phyloP scores from a whole-genome alignment of 257 asterid genomes.

The Solanum bulbocastanum region DNA sequence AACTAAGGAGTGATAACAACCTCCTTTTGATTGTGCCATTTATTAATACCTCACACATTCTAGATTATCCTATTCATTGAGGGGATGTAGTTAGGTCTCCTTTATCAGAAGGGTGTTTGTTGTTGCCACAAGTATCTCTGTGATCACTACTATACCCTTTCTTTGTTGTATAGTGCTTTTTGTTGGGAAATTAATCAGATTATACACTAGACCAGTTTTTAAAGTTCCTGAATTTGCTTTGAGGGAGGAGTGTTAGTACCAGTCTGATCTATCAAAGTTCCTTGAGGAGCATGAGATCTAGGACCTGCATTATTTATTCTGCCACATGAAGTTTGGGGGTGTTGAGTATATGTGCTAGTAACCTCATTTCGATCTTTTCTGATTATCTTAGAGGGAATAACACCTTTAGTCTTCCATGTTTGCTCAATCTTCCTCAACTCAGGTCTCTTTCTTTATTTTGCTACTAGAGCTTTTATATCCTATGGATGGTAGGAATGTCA shows the following conservation, averaged over 20 bases:
- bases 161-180: too few relatives aligned
- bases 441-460: neutral
- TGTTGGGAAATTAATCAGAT: too few relatives aligned
- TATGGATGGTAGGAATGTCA: too few relatives aligned
- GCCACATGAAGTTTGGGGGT: neutral
- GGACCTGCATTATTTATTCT: too few relatives aligned
- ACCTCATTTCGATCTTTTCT: neutral
- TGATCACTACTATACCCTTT: neutral
- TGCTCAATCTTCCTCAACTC: neutral
- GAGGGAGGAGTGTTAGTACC: too few relatives aligned
- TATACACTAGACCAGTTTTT: neutral
- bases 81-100: too few relatives aligned
- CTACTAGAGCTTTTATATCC: neutral
- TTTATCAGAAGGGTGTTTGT: neutral
- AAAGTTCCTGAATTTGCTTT: too few relatives aligned
- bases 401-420: neutral
- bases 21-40: too few relatives aligned
- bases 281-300: too few relatives aligned
- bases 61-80: neutral
- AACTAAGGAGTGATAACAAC: too few relatives aligned
- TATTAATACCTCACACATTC: neutral
- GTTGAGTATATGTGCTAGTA: neutral
- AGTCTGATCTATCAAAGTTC: too few relatives aligned
- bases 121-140: neutral
- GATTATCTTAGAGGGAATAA: neutral